A percentile compares a stretch with the other conserved stretches of the same genome.
Conservation (phyloP, 192 early-diverging fungal species). For the Rhizophagus prolifer region DNA sequence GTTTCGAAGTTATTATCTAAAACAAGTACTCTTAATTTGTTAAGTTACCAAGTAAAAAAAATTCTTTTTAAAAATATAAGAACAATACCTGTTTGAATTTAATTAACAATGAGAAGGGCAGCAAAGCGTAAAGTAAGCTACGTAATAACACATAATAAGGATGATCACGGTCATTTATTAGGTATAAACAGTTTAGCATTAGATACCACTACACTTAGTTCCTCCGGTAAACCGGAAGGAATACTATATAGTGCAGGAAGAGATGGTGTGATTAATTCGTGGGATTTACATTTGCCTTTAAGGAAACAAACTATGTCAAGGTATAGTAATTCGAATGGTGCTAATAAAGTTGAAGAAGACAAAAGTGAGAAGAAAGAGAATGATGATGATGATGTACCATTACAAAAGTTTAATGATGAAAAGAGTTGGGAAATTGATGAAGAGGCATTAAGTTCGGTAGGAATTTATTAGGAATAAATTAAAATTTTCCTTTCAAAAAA, state of each 20-base stretch:
- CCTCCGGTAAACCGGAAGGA: constrained; percentile 47
- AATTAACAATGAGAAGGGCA: constrained; percentile 2
- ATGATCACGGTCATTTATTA: constrained; percentile 67
- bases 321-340: background rate
- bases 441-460: background rate
- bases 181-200: constrained; percentile 88
- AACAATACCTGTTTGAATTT: background rate
- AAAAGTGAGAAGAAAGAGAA: background rate
- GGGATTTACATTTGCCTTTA: constrained; percentile 69
- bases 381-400: constrained; percentile 9
- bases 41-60: no score
- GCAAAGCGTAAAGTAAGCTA: constrained; percentile 49
- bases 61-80: no score
- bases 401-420: background rate
- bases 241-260: constrained; percentile 86
- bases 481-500: background rate
- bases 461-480: background rate
- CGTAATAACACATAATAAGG: constrained; percentile 53
- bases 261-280: constrained; percentile 83
- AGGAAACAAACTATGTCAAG: background rate
- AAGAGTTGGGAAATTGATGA: constrained; percentile 24
- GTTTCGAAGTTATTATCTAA: no score
- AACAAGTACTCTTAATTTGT: no score
- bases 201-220: constrained; percentile 43
- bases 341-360: background rate